Conservation (phyloP, 2,329 filamentous ascomycete species). For the Sphaceloma murrayae region DNA sequence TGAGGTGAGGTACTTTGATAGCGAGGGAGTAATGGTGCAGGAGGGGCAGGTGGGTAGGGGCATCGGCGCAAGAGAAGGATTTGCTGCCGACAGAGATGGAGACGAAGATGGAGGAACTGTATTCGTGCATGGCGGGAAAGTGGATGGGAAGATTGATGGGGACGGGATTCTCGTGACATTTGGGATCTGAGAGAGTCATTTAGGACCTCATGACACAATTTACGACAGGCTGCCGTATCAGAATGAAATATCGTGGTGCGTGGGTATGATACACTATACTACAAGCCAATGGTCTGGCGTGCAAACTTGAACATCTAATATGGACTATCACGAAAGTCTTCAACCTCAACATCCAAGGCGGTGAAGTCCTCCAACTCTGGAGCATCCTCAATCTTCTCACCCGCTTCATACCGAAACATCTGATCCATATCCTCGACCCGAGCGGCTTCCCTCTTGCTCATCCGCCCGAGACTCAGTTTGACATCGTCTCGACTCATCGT, state of each 20-base stretch:
- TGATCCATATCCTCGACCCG: constrained; percentile 18
- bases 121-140: constrained; percentile 46
- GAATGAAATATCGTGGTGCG: not conserved
- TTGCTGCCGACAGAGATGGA: constrained; percentile 32
- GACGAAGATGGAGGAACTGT: constrained; percentile 41
- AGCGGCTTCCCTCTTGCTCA: not conserved
- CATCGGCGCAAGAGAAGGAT: constrained; percentile 33
- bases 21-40: constrained; percentile 31
- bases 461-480: constrained; percentile 15
- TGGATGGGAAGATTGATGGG: constrained; percentile 33
- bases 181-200: constrained; percentile 1
- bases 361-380: constrained; percentile 17
- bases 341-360: constrained; percentile 18
- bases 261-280: not conserved
- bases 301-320: too few relatives aligned
- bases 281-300: too few relatives aligned
- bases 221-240: not conserved
- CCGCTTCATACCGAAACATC: constrained; percentile 21
- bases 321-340: constrained; percentile 4
- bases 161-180: constrained; percentile 38
- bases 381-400: constrained; percentile 20
- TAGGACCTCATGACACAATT: not conserved
- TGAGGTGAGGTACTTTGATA: constrained; percentile 41
- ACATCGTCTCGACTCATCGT: constrained; percentile 22
- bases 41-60: constrained; percentile 29